Evolutionary conservation across 2,329 filamentous ascomycete species (phyloP), one percentile per base, ranked within the genome.

Genomic region (Colletotrichum godetiae): DNA sequence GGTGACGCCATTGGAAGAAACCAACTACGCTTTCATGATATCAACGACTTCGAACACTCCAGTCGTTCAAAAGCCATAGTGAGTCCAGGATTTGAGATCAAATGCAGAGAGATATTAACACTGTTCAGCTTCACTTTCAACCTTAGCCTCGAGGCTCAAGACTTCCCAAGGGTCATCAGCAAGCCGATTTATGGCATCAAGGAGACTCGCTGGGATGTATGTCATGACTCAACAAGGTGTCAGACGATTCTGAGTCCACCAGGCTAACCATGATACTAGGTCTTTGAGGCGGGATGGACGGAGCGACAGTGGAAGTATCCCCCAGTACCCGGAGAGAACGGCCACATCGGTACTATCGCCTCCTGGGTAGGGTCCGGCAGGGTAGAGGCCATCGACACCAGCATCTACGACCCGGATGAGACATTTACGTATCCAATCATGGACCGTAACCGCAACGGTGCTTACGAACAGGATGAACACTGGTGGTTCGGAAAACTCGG

Each of bases 111-210:
- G 35, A 37, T 37, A 13, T 15, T 37, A 15, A 37, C 2, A 4
- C 13, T 13, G 13, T 37, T 12, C 4, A 73, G 73, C 7, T 92
- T 89, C 75, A 90, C 90, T 0, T 84, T 92, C 35, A 92, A 91
- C 75, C 92, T 91, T 0, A 90, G 87, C 58, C 79, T 92, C 67
- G 92, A 89, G 10, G 33, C 60, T 1, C 75, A 77, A 24, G 76
- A 77, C 33, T 77, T 75, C 19, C 75, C 76, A 0, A 76, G 74
- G 49, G 66, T 77, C 12, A 62, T 65, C 27, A 58, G 67, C 27
- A 75, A 65, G 19, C 63, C 75, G n/a, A 72, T 73, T 22, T 78
- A 73, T 67, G 77, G 77, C 31, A 73, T 75, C 0, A 59, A 71
- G 2, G 72, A 79, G 27, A 35, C 78, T 46, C 72, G 77, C 3